Evolutionary conservation across 2,329 filamentous ascomycete species (phyloP).

Genomic region (Hypoxylon sp.): DNA sequence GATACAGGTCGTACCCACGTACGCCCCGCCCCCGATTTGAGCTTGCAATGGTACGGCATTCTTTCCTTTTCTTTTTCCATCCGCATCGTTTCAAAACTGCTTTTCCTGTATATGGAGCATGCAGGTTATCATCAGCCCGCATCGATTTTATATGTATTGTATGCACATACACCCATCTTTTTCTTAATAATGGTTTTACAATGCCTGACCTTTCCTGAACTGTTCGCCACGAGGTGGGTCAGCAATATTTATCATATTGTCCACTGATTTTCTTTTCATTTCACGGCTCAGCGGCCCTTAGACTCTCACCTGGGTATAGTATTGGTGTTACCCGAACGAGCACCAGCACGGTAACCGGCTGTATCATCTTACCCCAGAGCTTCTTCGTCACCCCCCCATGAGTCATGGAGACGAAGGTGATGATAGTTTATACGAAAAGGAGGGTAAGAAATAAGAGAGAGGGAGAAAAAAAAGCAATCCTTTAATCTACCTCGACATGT

Average conservation of each 20-base stretch:
- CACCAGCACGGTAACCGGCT: conserved; percentile 25
- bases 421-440: conserved; percentile 17
- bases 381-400: conserved; percentile 12
- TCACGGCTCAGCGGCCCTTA: conserved; percentile 19
- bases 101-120: conserved; percentile 33
- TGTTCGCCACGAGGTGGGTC: conserved; percentile 32
- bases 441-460: conserved; percentile 13
- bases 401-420: conserved; percentile 18
- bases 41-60: conserved; percentile 34
- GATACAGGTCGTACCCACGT: conserved; percentile 32
- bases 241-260: conserved; percentile 28
- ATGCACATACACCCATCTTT: conserved; percentile 38
- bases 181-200: conserved; percentile 32
- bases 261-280: conserved; percentile 26
- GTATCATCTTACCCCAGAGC: conserved; percentile 29
- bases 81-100: conserved; percentile 39
- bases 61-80: conserved; percentile 30
- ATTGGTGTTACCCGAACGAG: conserved; percentile 36
- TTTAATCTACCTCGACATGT: conserved; percentile 35
- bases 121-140: conserved; percentile 35
- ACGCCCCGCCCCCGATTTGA: conserved; percentile 31
- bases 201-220: conserved; percentile 21
- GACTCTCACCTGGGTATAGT: conserved; percentile 14
- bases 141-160: conserved; percentile 33
- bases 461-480: conserved; percentile 34